phyloP scores from a whole-genome alignment of 441 rosid genomes.

The Pelargonium myrrhifolium region DNA sequence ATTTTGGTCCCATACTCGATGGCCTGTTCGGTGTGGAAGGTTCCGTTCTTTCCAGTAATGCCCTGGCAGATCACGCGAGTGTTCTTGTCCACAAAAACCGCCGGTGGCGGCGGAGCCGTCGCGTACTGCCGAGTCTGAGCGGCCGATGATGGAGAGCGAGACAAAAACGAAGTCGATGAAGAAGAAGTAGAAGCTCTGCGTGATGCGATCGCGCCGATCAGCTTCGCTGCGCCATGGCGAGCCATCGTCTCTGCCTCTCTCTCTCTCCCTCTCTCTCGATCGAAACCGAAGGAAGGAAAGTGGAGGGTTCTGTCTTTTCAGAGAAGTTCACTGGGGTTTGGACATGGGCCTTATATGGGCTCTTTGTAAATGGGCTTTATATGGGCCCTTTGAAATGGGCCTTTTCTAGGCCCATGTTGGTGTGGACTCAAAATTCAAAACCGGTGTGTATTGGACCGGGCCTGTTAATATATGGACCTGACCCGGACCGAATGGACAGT shows the following conservation, averaged over 20 bases:
- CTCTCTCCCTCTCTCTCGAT: not conserved
- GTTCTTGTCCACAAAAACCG: constrained; percentile 84
- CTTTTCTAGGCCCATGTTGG: no score
- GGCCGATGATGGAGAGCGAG: not conserved
- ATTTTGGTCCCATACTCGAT: constrained; percentile 97
- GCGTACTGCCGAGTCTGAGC: constrained; percentile 19
- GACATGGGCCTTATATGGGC: no score
- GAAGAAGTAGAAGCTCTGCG: constrained; percentile 15
- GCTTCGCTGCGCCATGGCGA: constrained; percentile 32
- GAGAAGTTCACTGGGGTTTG: no score
- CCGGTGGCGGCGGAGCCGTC: constrained; percentile 53
- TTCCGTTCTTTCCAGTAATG: constrained; percentile 91
- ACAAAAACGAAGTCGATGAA: not conserved
- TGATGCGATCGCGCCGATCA: constrained; percentile 31
- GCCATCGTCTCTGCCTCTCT: constrained; percentile 24
- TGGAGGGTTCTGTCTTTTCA: no score
- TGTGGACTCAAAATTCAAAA: no score
- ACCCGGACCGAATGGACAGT: no score
- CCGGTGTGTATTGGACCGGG: no score
- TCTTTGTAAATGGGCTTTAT: no score
- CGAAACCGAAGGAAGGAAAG: no score
- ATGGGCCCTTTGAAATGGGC: no score
- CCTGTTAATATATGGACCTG: no score
- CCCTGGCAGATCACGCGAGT: constrained; percentile 92
- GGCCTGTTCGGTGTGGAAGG: constrained; percentile 97